These are phyloP conservation scores for Quercus lobata DNA, from an alignment of 331 rosid genomes.

Conservation along the genomic window DNA sequence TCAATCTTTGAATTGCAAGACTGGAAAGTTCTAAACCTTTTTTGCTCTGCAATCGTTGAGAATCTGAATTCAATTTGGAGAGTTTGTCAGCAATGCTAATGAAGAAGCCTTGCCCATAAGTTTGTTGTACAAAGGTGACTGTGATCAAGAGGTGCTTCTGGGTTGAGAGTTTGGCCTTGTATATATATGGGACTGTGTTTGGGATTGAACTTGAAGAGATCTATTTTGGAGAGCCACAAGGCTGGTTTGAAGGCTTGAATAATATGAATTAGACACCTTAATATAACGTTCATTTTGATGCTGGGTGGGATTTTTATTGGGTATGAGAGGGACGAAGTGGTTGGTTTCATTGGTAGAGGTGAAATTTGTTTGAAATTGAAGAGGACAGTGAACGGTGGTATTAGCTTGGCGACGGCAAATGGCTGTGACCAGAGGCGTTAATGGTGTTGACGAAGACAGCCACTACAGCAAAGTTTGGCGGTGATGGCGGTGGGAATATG, in stretches of 20 bases:
- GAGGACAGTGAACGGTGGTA: too few relatives aligned
- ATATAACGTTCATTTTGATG: constrained; percentile 56
- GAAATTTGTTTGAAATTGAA: too few relatives aligned
- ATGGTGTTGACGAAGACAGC: too few relatives aligned
- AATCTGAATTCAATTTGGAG: constrained; percentile 3
- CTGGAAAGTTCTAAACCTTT: constrained; percentile 24
- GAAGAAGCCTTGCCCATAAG: constrained; percentile 42
- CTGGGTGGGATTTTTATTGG: too few relatives aligned
- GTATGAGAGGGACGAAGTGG: too few relatives aligned
- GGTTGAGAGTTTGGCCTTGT: constrained; percentile 41
- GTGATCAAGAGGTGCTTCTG: constrained; percentile 43
- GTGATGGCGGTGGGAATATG: too few relatives aligned
- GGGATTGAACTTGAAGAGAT: constrained; percentile 41
- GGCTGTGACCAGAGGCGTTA: too few relatives aligned
- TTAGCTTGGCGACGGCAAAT: too few relatives aligned
- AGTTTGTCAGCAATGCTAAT: constrained; percentile 28
- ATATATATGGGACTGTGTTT: constrained; percentile 44
- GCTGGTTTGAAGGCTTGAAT: constrained; percentile 51
- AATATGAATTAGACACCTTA: constrained; percentile 75
- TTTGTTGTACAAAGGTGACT: constrained; percentile 49
- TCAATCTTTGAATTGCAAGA: too few relatives aligned
- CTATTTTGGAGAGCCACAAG: constrained; percentile 45
- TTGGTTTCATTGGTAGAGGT: too few relatives aligned
- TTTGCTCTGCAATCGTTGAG: constrained; percentile 18
- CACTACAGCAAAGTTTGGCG: too few relatives aligned